Conservation (phyloP, 2,329 filamentous ascomycete species). For the Fusarium guadeloupense region DNA sequence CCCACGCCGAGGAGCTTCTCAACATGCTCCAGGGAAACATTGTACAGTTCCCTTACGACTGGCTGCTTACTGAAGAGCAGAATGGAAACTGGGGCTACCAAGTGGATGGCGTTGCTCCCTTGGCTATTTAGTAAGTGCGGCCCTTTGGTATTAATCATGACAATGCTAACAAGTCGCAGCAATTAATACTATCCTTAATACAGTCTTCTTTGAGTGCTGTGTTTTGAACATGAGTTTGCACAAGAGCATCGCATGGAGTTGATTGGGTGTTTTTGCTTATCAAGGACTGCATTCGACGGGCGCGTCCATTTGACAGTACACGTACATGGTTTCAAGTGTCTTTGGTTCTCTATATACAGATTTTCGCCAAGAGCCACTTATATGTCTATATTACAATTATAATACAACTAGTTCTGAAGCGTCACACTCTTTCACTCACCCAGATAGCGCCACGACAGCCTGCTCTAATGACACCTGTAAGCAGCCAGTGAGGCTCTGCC, state of each 20-base stretch:
- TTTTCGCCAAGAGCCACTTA: slow-evolving; percentile 12
- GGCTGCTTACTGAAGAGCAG: slow-evolving; percentile 89
- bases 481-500: slow-evolving; percentile 86
- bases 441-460: slow-evolving; percentile 94
- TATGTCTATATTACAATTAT: slow-evolving; percentile 39
- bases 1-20: slow-evolving; percentile 83
- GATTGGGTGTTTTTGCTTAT: slow-evolving; percentile 21
- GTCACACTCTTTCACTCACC: slow-evolving; percentile 78
- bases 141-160: background rate
- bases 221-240: slow-evolving; percentile 15
- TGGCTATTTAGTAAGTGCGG: slow-evolving; percentile 90
- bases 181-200: slow-evolving; percentile 44
- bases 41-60: slow-evolving; percentile 95
- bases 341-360: slow-evolving; percentile 30
- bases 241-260: slow-evolving; percentile 42
- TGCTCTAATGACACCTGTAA: slow-evolving; percentile 87
- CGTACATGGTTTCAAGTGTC: slow-evolving; percentile 20
- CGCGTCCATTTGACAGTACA: slow-evolving; percentile 13
- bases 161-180: slow-evolving; percentile 45
- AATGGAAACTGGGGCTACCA: slow-evolving; percentile 97
- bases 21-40: slow-evolving; percentile 86
- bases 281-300: slow-evolving; percentile 29
- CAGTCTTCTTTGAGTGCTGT: background rate
- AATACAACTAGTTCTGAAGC: slow-evolving; percentile 39
- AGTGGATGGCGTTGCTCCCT: slow-evolving; percentile 92